phyloP scores from a whole-genome alignment of 108 stramenopile species.

The Aurantiochytrium sp. region DNA sequence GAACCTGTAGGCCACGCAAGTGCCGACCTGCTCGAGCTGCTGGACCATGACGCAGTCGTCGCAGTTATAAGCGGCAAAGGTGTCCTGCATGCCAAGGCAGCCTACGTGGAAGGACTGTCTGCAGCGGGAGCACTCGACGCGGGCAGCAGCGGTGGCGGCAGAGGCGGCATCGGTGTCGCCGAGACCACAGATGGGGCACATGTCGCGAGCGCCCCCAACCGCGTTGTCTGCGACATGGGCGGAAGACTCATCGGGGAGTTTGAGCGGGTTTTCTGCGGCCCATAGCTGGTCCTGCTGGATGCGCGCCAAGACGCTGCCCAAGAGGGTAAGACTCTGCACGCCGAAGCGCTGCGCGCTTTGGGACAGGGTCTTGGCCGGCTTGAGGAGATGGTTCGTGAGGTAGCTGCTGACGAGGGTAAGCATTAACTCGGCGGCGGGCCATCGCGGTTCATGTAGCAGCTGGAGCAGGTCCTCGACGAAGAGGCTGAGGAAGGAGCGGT shows the following conservation, averaged over 20 bases:
- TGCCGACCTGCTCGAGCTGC: neutral
- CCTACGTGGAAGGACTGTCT: neutral
- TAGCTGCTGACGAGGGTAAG: neutral
- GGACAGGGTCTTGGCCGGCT: neutral
- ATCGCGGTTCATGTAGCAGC: neutral
- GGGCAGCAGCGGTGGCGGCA: neutral
- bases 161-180: neutral
- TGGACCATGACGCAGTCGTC: slow-evolving; percentile 10
- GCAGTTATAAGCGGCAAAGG: neutral
- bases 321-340: neutral
- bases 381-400: neutral
- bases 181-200: neutral
- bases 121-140: neutral
- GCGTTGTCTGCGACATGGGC: neutral
- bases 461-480: neutral
- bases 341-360: neutral
- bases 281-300: neutral
- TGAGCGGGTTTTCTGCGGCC: neutral
- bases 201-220: neutral
- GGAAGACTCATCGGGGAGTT: neutral
- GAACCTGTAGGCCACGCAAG: neutral
- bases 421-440: slow-evolving; percentile 7
- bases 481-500: neutral
- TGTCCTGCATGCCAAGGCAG: neutral
- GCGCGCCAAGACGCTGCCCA: neutral